phyloP scores from a whole-genome alignment of 805 yeast genomes.

The Zygosaccharomyces gambellarensis region DNA sequence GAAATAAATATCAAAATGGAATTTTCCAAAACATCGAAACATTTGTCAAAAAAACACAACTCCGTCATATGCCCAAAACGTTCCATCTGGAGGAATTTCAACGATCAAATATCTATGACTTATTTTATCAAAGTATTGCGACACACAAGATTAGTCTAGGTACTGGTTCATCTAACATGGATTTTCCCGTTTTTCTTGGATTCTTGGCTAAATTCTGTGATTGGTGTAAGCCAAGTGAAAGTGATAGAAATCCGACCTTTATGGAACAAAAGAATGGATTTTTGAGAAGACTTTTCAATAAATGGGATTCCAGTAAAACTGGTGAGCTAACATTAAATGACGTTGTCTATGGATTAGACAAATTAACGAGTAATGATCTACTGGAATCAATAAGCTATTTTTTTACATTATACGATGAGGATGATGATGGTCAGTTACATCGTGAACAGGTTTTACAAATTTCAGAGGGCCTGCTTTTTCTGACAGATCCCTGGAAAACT shows the following conservation, averaged over 20 bases:
- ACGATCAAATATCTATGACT: conserved; percentile 71
- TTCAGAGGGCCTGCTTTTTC: conserved; percentile 78
- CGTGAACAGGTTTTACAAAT: conserved; percentile 76
- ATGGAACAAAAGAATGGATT: conserved; percentile 42
- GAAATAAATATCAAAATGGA: conserved; percentile 65
- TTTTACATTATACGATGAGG: conserved; percentile 66
- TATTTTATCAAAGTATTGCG: conserved; percentile 72
- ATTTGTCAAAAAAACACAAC: conserved; percentile 87
- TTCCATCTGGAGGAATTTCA: conserved; percentile 53
- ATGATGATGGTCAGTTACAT: conserved; percentile 55
- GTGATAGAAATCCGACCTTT: conserved; percentile 34
- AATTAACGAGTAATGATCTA: conserved; percentile 63
- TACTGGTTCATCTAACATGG: conserved; percentile 62
- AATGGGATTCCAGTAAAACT: conserved; percentile 60
- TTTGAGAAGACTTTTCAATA: conserved; percentile 55
- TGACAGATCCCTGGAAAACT: conserved; percentile 84
- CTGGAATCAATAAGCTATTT: conserved; percentile 76
- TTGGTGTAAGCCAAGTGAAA: conserved; percentile 52
- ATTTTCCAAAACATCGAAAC: conserved; percentile 83
- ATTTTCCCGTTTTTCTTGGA: conserved; percentile 59
- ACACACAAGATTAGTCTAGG: conserved; percentile 54
- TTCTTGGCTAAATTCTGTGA: conserved; percentile 78
- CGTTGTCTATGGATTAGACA: conserved; percentile 68
- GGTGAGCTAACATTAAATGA: conserved; percentile 63
- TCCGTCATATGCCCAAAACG: conserved; percentile 78